Base-by-base conservation (phyloP, 208 protist species). In the Balamuthia mandrillaris region DNA sequence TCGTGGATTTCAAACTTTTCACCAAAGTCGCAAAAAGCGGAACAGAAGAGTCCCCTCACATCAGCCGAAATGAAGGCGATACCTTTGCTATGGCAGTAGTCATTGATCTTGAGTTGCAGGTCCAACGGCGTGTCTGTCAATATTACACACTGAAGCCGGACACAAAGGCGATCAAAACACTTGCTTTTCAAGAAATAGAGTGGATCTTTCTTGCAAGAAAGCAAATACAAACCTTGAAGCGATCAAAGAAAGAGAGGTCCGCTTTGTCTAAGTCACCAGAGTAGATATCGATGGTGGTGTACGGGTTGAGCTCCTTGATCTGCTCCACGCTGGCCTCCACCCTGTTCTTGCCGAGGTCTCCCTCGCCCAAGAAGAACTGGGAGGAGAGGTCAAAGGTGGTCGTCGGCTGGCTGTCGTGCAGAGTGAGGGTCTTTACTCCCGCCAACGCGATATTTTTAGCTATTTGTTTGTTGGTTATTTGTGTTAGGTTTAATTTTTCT, bases 381-480 rank as follows among this genome's bases (percentile, higher is more conserved):
- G 94, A 90, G 0, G 84, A 77, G 1, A 97, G 88, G 83, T 97
- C 95, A 3, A 21, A 6, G 9, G 95, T 82, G 39, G 56, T 10
- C 4, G 89, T 85, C 0, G 42, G 41, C 14, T 81, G 52, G 21
- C 61, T 29, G 88, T 98, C 96, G 61, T 93, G 89, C 6, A 98
- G 39, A 1, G 94, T 95, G 21, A 97, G 87, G 41, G 83, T 86
- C 63, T 96, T 93, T 24, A 97, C 93, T 58, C 96, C 95, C 29
- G 92, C 94, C 6, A 97, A 90, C n/a, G 96, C 88, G 27, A 97
- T 81, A 86, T 97, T 97, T 90, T 97, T 97, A 44, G 95, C 95
- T 74, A 54, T 54, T 54, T 37, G n/a, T n/a, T n/a, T n/a, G n/a
- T n/a, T n/a, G n/a, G n/a, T n/a, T n/a, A n/a, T n/a, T n/a, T n/a